Conservation (phyloP, 805 yeast species). For the Candida awuae region DNA sequence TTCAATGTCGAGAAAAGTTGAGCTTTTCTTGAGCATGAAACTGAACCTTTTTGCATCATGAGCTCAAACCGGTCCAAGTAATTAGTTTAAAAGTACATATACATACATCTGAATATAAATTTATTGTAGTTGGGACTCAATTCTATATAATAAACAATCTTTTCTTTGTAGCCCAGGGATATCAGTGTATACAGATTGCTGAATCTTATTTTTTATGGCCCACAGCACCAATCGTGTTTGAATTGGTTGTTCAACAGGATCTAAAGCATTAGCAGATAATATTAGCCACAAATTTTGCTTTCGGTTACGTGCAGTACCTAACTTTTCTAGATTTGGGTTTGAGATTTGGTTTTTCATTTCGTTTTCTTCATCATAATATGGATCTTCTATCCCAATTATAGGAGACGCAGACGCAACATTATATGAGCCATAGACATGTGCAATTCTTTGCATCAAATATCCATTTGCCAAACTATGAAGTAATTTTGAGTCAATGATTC, state of each 20-base stretch:
- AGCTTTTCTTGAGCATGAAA: too few species aligned
- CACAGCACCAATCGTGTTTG: slow-evolving; percentile 22
- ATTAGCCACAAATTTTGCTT: slow-evolving; percentile 74
- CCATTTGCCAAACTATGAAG: slow-evolving; percentile 38
- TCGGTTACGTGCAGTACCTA: slow-evolving; percentile 55
- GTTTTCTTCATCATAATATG: slow-evolving; percentile 31
- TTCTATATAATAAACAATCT: slow-evolving; percentile 18
- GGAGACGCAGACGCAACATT: slow-evolving; percentile 16
- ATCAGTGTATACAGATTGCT: too few species aligned
- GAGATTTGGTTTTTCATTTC: slow-evolving; percentile 26
- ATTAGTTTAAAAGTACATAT: background rate
- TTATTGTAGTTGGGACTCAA: slow-evolving; percentile 14
- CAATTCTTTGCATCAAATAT: slow-evolving; percentile 32
- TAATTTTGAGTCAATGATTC: slow-evolving; percentile 36
- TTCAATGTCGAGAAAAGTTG: too few species aligned
- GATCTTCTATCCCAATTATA: too few species aligned
- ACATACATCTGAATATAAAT: background rate
- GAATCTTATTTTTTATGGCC: too few species aligned
- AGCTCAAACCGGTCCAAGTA: too few species aligned
- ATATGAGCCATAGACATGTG: slow-evolving; percentile 23
- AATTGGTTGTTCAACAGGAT: slow-evolving; percentile 23
- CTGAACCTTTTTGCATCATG: too few species aligned
- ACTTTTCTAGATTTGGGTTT: slow-evolving; percentile 32
- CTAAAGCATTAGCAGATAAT: slow-evolving; percentile 69
- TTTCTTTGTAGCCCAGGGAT: slow-evolving; percentile 27